Evolutionary conservation across 352 stramenopile species (phyloP).

Genomic region (Phytopythium oedochilum): DNA sequence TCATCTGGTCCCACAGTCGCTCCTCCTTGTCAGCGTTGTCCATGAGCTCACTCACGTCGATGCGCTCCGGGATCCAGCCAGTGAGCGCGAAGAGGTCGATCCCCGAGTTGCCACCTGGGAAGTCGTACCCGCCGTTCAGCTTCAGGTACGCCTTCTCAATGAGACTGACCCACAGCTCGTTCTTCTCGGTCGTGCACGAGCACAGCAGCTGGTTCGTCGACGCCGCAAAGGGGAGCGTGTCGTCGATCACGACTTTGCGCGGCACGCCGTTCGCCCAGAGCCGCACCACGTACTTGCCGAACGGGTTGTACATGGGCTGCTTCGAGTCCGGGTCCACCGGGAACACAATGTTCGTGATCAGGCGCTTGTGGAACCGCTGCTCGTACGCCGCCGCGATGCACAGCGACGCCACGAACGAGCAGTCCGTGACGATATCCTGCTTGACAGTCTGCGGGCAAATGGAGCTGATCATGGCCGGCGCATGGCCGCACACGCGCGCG

Average conservation of each 20-base stretch:
- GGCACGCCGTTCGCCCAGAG: constrained; percentile 95
- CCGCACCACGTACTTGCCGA: constrained; percentile 96
- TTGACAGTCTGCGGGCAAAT: constrained; percentile 78
- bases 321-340: constrained; percentile 79
- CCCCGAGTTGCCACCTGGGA: constrained; percentile 95
- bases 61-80: constrained; percentile 96
- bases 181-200: constrained; percentile 73
- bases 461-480: constrained; percentile 65
- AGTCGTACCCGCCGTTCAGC: constrained; percentile 96
- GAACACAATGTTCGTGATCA: constrained; percentile 96
- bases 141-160: constrained; percentile 99
- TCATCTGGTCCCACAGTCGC: constrained; percentile 93
- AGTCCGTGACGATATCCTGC: constrained; percentile 91
- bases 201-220: constrained; percentile 69
- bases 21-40: constrained; percentile 94
- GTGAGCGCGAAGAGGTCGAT: constrained; percentile 98
- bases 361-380: constrained; percentile 81
- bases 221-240: constrained; percentile 89
- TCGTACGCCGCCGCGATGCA: constrained; percentile 92
- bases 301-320: constrained; percentile 83
- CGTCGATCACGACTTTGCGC: constrained; percentile 94
- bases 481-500: constrained; percentile 28
- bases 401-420: constrained; percentile 91
- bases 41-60: constrained; percentile 56
- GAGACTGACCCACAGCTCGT: constrained; percentile 92